Evolutionary conservation across 164 flowering plant species (phyloP), one percentile per base, ranked within the genome.

Genomic region (Sedum album): DNA sequence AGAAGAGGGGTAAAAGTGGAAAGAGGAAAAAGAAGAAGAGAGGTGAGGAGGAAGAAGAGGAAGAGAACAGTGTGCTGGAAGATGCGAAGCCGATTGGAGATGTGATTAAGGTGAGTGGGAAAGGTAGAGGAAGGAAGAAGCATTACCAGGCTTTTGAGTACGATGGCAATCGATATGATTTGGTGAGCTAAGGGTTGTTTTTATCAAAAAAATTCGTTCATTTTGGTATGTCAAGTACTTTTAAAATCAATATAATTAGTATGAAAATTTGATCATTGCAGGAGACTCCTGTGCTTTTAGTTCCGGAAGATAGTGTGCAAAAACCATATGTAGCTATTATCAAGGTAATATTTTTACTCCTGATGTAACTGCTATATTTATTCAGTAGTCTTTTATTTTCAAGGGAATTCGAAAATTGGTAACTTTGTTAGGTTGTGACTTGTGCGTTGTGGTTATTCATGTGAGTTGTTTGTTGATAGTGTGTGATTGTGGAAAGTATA

Each of bases 241-340:
- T 4, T 5, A 7, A 7, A 35, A 35, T 35, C 7, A n/a, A n/a
- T n/a, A n/a, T n/a, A n/a, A n/a, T n/a, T n/a, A n/a, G n/a, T 7
- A 2, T 31, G 38, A 8, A 31, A 7, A 33, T 62, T 13, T 31
- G n/a, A n/a, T n/a, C n/a, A 35, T 62, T 76, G 78, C 78, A 93
- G 98, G 98, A 93, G 79, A 94, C 88, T 75, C 85, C 96, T n/a
- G 96, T 93, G 49, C 90, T 93, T 69, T 67, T 89, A 49, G 82
- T 80, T 67, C 96, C 98, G 0, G 97, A 88, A 75, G 88, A 85
- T 53, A 44, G 35, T 33, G 68, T 75, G n/a, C 91, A 85, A 70
- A 93, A 93, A 75, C 98, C 98, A 42, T 91, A 93, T 76, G 98
- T 93, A 26, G 98, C 97, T 53, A 93, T 93, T 51, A 89, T 93